phyloP scores from a whole-genome alignment of 208 protist genomes.

The Wallacemonas collosoma region DNA sequence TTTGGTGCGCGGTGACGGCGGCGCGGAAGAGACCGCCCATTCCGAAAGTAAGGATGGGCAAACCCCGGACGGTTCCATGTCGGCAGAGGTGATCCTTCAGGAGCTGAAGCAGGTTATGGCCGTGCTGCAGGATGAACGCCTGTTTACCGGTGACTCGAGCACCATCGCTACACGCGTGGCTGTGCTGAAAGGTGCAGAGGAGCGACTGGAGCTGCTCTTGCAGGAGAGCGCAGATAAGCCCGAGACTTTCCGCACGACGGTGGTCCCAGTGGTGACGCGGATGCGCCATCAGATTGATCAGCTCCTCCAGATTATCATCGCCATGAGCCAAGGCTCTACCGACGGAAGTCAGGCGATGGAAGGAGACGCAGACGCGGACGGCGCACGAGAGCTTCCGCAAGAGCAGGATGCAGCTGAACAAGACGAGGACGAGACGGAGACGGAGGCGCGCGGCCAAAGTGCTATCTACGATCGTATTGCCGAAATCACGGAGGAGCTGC shows the following conservation, averaged over 20 bases:
- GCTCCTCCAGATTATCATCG: constrained; percentile 1
- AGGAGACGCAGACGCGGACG: neutral
- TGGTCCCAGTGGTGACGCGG: constrained; percentile 4
- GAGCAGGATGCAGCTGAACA: neutral
- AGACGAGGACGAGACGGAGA: constrained; percentile 6
- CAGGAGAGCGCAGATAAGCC: constrained; percentile 9
- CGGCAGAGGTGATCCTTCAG: neutral
- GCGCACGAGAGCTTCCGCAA: constrained; percentile 16
- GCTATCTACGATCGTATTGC: constrained; percentile 28
- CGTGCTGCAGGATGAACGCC: constrained; percentile 11
- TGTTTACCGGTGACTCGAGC: neutral
- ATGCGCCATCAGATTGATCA: constrained; percentile 9
- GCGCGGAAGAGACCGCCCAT: neutral
- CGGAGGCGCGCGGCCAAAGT: neutral
- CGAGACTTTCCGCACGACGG: constrained; percentile 8
- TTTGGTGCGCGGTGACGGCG: constrained; percentile 8
- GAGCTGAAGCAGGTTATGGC: constrained; percentile 19
- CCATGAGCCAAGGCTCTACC: neutral
- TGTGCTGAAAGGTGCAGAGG: constrained; percentile 7
- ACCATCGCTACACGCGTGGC: constrained; percentile 2
- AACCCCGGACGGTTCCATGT: neutral
- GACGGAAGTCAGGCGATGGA: neutral
- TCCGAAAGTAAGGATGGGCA: neutral
- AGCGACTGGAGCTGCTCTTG: constrained; percentile 11
- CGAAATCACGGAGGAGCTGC: constrained; percentile 42